Evolutionary conservation across 371 early-diverging fungal species (phyloP), one percentile per base, ranked within the genome.

Genomic region (Rhizopus arrhizus): DNA sequence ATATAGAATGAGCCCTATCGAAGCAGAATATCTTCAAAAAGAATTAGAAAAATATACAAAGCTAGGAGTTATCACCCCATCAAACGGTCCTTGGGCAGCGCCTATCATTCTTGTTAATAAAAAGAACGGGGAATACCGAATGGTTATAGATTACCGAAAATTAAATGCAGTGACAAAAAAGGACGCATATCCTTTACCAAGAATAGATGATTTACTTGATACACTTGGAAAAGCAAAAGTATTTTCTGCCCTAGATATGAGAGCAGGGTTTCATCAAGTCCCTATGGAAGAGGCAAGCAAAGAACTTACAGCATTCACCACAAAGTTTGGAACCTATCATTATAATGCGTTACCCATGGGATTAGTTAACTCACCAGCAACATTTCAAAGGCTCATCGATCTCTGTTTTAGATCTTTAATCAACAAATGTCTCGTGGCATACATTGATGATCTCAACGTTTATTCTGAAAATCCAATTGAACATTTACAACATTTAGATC

Each of bases 91-190:
- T 13, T 70, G 68, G 71, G 60, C 64, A 3, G 58, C 74, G 0
- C 83, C 83, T 2, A 58, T 74, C 1, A 46, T 82, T 12, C 73
- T 84, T 56, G 74, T 77, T 0, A 62, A 61, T 35, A 83, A 87
- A 61, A 68, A 64, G 32, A 81, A 85, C 58, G 66, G 73, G 0
- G 50, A 50, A 22, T 22, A 22, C 22, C 22, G 22, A 22, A 22
- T 22, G 22, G 72, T 77, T 0, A 36, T 79, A 22, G 22, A 22
- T 22, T 22, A 22, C 22, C 22, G 22, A 22, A 22, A 22, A 22
- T 22, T 22, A 22, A 22, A 22, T 22, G 22, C 22, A 22, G 22
- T 22, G 22, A 22, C 22, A 22, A 22, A 22, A 22, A 22, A 22
- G 22, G 22, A 1, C 22, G 22, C 22, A 22, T 22, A 22, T 22